Base-by-base conservation (phyloP, 2,329 filamentous ascomycete species). In the Elsinoe australis region DNA sequence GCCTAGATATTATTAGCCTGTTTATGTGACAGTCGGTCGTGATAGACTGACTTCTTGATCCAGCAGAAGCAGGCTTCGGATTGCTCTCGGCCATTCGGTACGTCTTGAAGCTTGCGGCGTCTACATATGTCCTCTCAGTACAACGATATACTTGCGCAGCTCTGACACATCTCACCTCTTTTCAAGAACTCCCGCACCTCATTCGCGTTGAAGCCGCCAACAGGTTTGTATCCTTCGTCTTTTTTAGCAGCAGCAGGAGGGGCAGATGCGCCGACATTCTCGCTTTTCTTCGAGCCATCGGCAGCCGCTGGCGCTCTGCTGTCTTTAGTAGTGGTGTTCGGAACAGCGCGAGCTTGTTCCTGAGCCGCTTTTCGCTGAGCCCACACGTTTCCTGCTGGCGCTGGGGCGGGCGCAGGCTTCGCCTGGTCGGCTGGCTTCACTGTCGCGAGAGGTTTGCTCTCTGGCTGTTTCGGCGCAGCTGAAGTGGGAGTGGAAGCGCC, bases 391-490 rank as follows among this genome's bases (percentile, higher is more conserved):
- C 45, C 34, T 7, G 45, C 32, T 3, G 45, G 45, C 21, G 45
- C 32, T 3, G 45, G 32, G 6, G 45, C 45, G 3, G 45, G 45
- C 15, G 34, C 39, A 17, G 32, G 14, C 32, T 29, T 39, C 2
- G 17, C 22, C 34, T 48, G 32, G 15, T 48, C 45, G 14, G 24
- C 45, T 12, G 45, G 45, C 34, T 48, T 48, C 9, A 36, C 33
- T 9, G 45, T 48, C 19, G 45, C 45, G 9, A 48, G 22, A 12
- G 45, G 45, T 24, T 48, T 48, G 24, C 32, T 38, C 31, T 36
- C 33, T 2, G 18, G 17, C 14, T 36, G 45, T 18, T 26, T 38
- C 8, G 45, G 24, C 31, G 26, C 10, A 10, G 45, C 45, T 10
- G 32, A 24, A 15, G 15, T 39, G 12, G 45, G 45, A 6, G 45